Evolutionary conservation across 352 stramenopile genomes (phyloP).

Genomic region (Pythium monospermum): DNA sequence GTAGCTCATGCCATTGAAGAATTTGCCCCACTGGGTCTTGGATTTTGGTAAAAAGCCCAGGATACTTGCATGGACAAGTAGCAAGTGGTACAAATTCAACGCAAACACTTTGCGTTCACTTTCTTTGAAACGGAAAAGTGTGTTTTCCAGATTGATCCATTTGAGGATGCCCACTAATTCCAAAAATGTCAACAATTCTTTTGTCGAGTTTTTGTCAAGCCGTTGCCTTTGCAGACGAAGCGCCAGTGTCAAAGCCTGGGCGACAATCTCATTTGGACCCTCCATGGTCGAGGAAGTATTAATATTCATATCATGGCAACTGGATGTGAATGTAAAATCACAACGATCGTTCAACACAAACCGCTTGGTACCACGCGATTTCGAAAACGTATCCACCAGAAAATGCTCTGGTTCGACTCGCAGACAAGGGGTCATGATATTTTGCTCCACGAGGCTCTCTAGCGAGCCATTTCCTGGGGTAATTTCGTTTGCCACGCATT

Average conservation of each 20-base stretch:
- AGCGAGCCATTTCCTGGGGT: constrained; percentile 1
- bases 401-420: constrained; percentile 23
- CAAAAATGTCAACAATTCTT: constrained; percentile 33
- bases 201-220: constrained; percentile 22
- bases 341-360: constrained; percentile 47
- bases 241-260: constrained; percentile 12
- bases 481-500: constrained; percentile 19
- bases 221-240: constrained; percentile 19
- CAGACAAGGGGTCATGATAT: constrained; percentile 18
- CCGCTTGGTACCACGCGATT: constrained; percentile 22
- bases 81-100: constrained; percentile 56
- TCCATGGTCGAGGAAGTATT: background rate
- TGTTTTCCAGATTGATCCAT: constrained; percentile 20
- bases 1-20: constrained; percentile 58
- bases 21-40: constrained; percentile 46
- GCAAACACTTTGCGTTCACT: constrained; percentile 36
- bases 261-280: constrained; percentile 19
- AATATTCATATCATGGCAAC: constrained; percentile 1
- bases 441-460: constrained; percentile 12
- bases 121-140: no score
- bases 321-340: constrained; percentile 23
- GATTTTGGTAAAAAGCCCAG: constrained; percentile 39
- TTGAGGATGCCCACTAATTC: constrained; percentile 31
- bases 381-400: constrained; percentile 6
- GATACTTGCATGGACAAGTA: constrained; percentile 39